Evolutionary conservation across 371 early-diverging fungal genomes (phyloP), one percentile per base, ranked within the genome.

Genomic region (Mucor racemosus): DNA sequence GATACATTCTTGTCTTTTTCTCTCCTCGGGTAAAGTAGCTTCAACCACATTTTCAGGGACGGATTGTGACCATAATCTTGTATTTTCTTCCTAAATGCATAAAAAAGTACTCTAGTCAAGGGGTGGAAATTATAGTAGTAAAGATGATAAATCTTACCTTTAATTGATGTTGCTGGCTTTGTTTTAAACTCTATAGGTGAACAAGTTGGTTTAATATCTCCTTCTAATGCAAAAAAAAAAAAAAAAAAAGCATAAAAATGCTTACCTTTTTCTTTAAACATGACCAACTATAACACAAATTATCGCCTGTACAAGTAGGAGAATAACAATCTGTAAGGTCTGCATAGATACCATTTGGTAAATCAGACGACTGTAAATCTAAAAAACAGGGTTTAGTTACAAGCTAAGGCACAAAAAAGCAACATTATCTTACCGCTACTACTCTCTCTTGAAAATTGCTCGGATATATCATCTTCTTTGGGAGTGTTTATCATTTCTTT

Each of bases 1-100:
- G 59, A 97, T 92, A 48, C 88, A 88, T 72, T 97, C 96, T 71
- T 97, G 97, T 0, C 97, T 86, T 69, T 88, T 92, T 65, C 84
- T 84, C 75, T 97, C 97, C 39, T 84, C 68, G n/a, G 84, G 76
- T 8, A 89, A 86, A 1, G 93, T 79, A 0, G 84, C 80, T 34
- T 88, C 85, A 1, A 86, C 68, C 10, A 95, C 73, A 13, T 86
- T 84, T 66, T 84, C 83, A 7, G 93, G 86, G 17, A 85, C 88
- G 8, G 84, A 79, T 6, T 82, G 78, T 33, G 81, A 78, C 88
- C 88, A 87, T 41, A 87, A 67, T 35, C 84, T 56, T 26, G 46
- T 46, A 10, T 46, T 46, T 46, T 46, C 46, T 46, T 76, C 73
- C 41, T 76, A 67, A 67, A 60, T 71, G 26, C 26, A 26, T 26